Evolutionary conservation across 805 yeast genomes (phyloP).

Genomic region (Yarrowia alimentaria): DNA sequence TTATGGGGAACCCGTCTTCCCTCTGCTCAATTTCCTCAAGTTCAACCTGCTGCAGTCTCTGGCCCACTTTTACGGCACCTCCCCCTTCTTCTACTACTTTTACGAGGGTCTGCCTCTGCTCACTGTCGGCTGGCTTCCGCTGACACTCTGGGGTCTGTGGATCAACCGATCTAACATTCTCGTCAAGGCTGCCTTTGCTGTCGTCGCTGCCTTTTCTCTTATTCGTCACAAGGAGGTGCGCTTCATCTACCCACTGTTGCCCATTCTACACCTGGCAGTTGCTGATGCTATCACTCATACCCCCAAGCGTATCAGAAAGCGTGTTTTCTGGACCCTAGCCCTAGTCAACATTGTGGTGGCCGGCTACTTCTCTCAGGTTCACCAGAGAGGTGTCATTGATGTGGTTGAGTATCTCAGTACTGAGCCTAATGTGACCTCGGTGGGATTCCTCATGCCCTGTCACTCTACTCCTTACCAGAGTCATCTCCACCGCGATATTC

Average conservation of each 20-base stretch:
- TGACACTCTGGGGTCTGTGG: slow-evolving; percentile 49
- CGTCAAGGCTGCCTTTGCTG: slow-evolving; percentile 41
- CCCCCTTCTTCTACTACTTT: slow-evolving; percentile 82
- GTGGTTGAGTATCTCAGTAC: slow-evolving; percentile 56
- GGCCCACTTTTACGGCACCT: slow-evolving; percentile 78
- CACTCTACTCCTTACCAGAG: slow-evolving; percentile 97
- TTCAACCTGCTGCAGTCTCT: slow-evolving; percentile 74
- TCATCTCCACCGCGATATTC: slow-evolving; percentile 61
- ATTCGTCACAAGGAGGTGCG: slow-evolving; percentile 88
- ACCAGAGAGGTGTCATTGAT: slow-evolving; percentile 83
- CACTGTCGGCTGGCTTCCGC: slow-evolving; percentile 63
- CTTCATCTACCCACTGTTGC: slow-evolving; percentile 81
- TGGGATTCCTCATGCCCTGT: slow-evolving; percentile 91
- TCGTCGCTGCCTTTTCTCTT: slow-evolving; percentile 57
- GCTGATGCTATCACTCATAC: slow-evolving; percentile 43
- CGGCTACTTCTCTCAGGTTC: slow-evolving; percentile 57
- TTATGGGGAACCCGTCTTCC: slow-evolving; percentile 55
- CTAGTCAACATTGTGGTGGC: slow-evolving; percentile 47
- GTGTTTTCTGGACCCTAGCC: slow-evolving; percentile 33
- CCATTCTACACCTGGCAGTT: slow-evolving; percentile 57
- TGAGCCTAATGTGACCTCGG: slow-evolving; percentile 45
- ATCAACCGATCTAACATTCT: slow-evolving; percentile 36
- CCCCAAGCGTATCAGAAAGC: slow-evolving; percentile 23
- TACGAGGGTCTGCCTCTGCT: slow-evolving; percentile 80
- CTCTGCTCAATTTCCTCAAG: slow-evolving; percentile 65